Evolutionary conservation across 148 eudicot species (phyloP).

Genomic region (Beta vulgaris): DNA sequence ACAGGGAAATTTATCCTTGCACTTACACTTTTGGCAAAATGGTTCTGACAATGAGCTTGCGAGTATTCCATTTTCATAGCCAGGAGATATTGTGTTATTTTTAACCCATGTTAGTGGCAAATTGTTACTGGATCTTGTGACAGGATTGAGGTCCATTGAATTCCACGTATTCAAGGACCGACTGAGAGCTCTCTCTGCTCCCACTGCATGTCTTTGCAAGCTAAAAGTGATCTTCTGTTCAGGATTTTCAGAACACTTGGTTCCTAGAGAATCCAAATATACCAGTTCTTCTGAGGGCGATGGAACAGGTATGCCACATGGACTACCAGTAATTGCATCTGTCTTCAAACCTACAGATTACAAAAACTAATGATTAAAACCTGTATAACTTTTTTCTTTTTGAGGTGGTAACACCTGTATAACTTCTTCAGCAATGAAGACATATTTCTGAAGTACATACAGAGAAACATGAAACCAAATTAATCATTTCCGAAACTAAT

Average conservation of each 20-base stretch:
- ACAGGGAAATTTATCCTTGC: too few relatives aligned
- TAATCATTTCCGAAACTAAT: neutral
- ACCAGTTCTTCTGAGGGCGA: conserved; percentile 46
- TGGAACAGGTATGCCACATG: conserved; percentile 36
- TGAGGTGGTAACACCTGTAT: too few relatives aligned
- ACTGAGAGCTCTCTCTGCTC: conserved; percentile 50
- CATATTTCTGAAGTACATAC: neutral
- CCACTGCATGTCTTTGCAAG: conserved; percentile 45
- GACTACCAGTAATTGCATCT: conserved; percentile 29
- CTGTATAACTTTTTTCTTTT: too few relatives aligned
- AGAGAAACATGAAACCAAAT: neutral
- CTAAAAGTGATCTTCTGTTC: conserved; percentile 40
- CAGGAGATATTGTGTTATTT: conserved; percentile 38
- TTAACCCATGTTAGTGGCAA: conserved; percentile 39
- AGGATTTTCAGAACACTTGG: conserved; percentile 34
- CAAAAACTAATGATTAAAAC: too few relatives aligned
- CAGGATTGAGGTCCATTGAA: conserved; percentile 37
- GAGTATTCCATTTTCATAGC: conserved; percentile 65
- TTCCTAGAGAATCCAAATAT: conserved; percentile 36
- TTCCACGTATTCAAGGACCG: conserved; percentile 41
- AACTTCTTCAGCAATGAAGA: conserved; percentile 7
- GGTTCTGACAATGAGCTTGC: conserved; percentile 76
- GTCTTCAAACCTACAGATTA: conserved; percentile 33
- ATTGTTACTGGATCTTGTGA: conserved; percentile 32
- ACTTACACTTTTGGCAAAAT: conserved; percentile 64